Evolutionary conservation across 352 stramenopile genomes (phyloP).

Genomic region (Pythium insidiosum): DNA sequence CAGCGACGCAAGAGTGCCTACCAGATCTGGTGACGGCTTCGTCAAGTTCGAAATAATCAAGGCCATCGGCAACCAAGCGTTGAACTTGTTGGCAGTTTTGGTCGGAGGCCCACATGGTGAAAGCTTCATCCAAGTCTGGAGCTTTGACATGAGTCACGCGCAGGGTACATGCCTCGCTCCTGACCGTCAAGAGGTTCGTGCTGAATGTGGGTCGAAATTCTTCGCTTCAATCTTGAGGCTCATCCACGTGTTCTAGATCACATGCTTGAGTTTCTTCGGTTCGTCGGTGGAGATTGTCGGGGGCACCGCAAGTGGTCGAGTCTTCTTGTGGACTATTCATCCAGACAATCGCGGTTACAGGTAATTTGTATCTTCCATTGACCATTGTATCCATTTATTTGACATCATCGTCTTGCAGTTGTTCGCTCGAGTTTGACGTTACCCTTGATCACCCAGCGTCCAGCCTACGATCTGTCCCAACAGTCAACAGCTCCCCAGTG

Average conservation of each 20-base stretch:
- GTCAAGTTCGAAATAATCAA: constrained; percentile 38
- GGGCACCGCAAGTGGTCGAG: constrained; percentile 30
- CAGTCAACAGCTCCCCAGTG: too few species aligned
- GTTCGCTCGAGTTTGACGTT: too few species aligned
- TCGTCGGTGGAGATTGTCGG: constrained; percentile 37
- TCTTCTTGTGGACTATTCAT: constrained; percentile 34
- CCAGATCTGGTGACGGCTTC: too few species aligned
- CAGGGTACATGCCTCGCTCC: constrained; percentile 42
- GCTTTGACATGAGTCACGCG: constrained; percentile 56
- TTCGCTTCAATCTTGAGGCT: too few species aligned
- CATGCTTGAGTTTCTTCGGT: constrained; percentile 39
- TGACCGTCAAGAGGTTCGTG: constrained; percentile 1
- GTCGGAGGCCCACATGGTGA: constrained; percentile 25
- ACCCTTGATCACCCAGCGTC: too few species aligned
- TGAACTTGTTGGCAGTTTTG: constrained; percentile 42
- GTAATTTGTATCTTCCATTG: too few species aligned
- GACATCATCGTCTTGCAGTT: too few species aligned
- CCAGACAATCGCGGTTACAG: constrained; percentile 2
- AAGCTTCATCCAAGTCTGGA: constrained; percentile 70
- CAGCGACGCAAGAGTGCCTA: background rate
- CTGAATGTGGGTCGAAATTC: background rate
- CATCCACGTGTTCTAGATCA: constrained; percentile 39
- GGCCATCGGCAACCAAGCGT: constrained; percentile 37
- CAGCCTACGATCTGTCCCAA: too few species aligned
- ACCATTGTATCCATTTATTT: too few species aligned